A percentile compares a stretch with the other conserved stretches of the same genome.
Evolutionary conservation across 306 rosid species (phyloP).

Genomic region (Quercus variabilis): DNA sequence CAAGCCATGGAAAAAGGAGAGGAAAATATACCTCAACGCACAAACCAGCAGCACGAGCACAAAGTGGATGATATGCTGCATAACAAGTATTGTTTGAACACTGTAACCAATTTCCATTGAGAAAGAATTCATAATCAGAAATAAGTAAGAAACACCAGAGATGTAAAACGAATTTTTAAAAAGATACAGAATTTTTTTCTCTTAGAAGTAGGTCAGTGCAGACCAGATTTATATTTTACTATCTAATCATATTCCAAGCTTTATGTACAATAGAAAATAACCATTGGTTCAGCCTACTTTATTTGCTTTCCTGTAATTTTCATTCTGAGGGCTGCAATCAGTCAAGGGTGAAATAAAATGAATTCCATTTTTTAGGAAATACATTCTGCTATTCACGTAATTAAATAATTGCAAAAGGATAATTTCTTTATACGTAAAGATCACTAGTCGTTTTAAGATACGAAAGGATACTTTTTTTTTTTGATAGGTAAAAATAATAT

Average conservation of each 20-base stretch:
- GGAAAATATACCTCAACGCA: slow-evolving; percentile 83
- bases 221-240: background rate
- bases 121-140: background rate
- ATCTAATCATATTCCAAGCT: background rate
- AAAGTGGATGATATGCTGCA: slow-evolving; percentile 96
- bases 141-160: background rate
- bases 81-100: slow-evolving; percentile 94
- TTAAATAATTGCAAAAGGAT: background rate
- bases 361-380: background rate
- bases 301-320: background rate
- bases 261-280: background rate
- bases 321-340: background rate
- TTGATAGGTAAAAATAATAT: too few species aligned
- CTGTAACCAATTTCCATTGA: slow-evolving; percentile 34
- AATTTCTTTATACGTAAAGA: background rate
- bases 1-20: background rate
- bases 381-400: background rate
- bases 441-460: too few species aligned
- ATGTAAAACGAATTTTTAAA: background rate
- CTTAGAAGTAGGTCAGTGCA: background rate
- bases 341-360: background rate
- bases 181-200: background rate
- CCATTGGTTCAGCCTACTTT: background rate
- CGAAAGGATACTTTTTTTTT: too few species aligned
- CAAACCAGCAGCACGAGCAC: slow-evolving; percentile 99